These are phyloP conservation scores for Corylus americana DNA, from an alignment of 306 rosid species.

Conservation along the genomic window DNA sequence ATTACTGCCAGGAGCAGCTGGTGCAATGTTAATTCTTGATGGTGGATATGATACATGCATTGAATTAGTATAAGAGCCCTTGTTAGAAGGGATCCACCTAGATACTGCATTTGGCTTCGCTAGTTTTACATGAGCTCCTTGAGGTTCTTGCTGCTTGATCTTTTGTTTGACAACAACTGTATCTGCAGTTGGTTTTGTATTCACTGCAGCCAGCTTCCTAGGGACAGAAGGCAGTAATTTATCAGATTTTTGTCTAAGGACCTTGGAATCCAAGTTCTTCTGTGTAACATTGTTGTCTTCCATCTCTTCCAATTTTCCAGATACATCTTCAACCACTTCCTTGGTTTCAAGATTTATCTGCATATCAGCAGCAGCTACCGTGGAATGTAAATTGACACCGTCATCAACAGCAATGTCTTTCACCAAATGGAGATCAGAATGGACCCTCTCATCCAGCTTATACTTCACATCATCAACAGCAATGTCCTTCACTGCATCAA, in stretches of 20 bases:
- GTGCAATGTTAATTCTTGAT: slow-evolving; percentile 65
- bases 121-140: slow-evolving; percentile 54
- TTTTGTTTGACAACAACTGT: slow-evolving; percentile 50
- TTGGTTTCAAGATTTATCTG: slow-evolving; percentile 44
- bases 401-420: slow-evolving; percentile 90
- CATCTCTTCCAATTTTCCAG: slow-evolving; percentile 36
- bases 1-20: slow-evolving; percentile 49
- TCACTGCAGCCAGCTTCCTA: slow-evolving; percentile 55
- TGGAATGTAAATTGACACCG: slow-evolving; percentile 57
- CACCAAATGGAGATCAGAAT: slow-evolving; percentile 58
- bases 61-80: slow-evolving; percentile 71
- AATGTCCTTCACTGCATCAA: slow-evolving; percentile 80
- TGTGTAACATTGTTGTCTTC: slow-evolving; percentile 39
- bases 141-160: slow-evolving; percentile 66
- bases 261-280: slow-evolving; percentile 53
- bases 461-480: slow-evolving; percentile 80
- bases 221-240: slow-evolving; percentile 49
- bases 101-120: slow-evolving; percentile 73
- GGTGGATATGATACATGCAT: slow-evolving; percentile 87
- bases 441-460: slow-evolving; percentile 53
- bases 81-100: slow-evolving; percentile 84
- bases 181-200: slow-evolving; percentile 50
- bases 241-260: slow-evolving; percentile 53
- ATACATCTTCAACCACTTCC: slow-evolving; percentile 54
- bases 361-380: slow-evolving; percentile 39